These are phyloP conservation scores for Flaveria floridana DNA, from an alignment of 140 eudicot species.

Conservation along the genomic window DNA sequence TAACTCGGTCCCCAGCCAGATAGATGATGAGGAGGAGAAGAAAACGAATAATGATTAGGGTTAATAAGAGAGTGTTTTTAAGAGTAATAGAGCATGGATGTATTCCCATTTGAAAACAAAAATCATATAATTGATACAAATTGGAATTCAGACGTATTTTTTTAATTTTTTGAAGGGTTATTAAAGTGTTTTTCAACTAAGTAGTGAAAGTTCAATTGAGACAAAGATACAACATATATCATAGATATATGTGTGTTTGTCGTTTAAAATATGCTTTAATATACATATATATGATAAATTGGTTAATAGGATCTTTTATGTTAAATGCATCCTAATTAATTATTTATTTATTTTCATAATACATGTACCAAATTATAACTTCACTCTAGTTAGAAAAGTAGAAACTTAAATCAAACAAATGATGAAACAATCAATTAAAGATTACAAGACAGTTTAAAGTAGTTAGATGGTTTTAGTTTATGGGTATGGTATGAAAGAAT, in stretches of 20 bases:
- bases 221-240: neutral
- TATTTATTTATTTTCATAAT: no score
- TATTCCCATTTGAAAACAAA: neutral
- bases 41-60: neutral
- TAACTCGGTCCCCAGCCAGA: constrained; percentile 43
- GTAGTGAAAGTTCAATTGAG: neutral
- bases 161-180: neutral
- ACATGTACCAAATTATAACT: no score
- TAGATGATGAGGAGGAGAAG: constrained; percentile 3
- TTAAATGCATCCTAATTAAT: neutral
- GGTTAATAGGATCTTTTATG: neutral
- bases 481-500: no score
- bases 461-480: no score
- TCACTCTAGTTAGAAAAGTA: neutral
- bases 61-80: constrained; percentile 7
- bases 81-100: neutral
- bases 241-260: no score
- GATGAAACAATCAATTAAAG: no score
- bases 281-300: neutral
- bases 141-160: neutral
- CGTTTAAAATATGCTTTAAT: neutral
- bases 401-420: no score
- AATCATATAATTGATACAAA: neutral
- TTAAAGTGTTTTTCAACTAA: neutral
- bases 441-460: no score